These are phyloP conservation scores for Onygenales sp. DNA, from an alignment of 2,329 filamentous ascomycete species.

Conservation along the genomic window DNA sequence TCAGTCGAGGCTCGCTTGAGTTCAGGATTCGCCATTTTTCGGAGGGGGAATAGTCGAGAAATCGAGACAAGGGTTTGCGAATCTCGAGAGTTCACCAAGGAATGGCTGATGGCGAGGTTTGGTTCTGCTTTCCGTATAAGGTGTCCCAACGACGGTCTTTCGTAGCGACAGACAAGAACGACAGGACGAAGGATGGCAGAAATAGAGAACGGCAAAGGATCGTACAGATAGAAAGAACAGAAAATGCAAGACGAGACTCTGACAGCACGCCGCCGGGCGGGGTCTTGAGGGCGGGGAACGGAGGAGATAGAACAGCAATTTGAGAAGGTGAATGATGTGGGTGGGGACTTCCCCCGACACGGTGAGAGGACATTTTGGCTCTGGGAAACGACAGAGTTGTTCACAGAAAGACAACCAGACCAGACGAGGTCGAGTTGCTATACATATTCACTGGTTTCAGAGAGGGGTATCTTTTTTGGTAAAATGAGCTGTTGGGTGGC, in stretches of 20 bases:
- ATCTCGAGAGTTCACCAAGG: neutral
- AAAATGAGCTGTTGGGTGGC: neutral
- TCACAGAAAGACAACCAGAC: neutral
- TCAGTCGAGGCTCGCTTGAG: neutral
- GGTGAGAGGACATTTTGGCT: neutral
- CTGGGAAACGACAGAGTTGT: neutral
- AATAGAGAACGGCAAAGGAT: neutral
- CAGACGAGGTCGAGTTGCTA: neutral
- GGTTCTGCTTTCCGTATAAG: neutral
- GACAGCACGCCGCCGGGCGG: neutral
- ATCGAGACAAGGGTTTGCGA: neutral
- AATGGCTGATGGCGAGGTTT: neutral
- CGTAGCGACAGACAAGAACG: neutral
- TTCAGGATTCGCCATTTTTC: neutral
- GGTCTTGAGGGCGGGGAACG: neutral
- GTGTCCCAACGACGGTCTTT: neutral
- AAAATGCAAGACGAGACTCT: neutral
- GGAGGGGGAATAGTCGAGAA: neutral
- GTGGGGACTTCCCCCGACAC: slow-evolving; percentile 1
- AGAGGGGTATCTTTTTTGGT: neutral
- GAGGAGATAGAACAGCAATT: neutral
- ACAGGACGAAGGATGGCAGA: neutral
- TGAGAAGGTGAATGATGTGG: neutral
- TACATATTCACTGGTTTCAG: neutral
- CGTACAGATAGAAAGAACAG: neutral